Base-by-base conservation (phyloP, 2,329 filamentous ascomycete genomes). In the Taxawa tesnikishii region DNA sequence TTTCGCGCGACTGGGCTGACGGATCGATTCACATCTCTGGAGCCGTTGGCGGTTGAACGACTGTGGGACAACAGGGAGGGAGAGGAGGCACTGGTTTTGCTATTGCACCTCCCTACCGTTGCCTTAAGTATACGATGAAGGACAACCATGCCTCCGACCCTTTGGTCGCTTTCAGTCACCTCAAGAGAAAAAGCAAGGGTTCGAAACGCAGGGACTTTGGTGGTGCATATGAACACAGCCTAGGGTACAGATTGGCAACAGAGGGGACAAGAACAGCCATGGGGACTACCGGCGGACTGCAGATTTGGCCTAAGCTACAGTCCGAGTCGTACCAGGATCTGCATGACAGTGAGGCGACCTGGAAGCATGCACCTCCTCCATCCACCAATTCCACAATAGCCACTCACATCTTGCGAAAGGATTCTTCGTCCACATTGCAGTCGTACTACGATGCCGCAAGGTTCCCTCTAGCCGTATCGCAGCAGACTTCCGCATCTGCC, bases 401-500 rank as follows among this genome's bases (percentile, higher is more conserved):
- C 8, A 23, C 19, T 23, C 19, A 8, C 19, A 23, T n/a, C n/a
- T 8, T n/a, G 19, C 8, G 19, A 23, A 23, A 23, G 8, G 19
- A n/a, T 9, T 62, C 56, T 6, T 56, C 45, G 33, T 54, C 53
- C 7, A 60, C 56, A 19, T 46, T 60, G 43, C 55, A 51, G 32
- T 59, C 58, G 18, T 55, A 60, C 39, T 61, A 63, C 45, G 59
- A 63, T 32, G 41, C 59, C 18, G 49, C 54, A 26, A 54, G 39
- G 28, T 55, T 53, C 18, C 59, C 60, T 7, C 43, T 57, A 16
- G 46, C 50, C 27, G 52, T 63, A 18, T 60, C 60, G 1, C 60
- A 63, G 46, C 59, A 63, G 37, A 61, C 58, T 4, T 61, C 58
- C 14, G 53, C 53, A 26, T 63, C 62, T 26, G 54, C 59, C 6